These are phyloP conservation scores for Globisporangium paroecandrum DNA, from an alignment of 352 stramenopile genomes.

Conservation along the genomic window DNA sequence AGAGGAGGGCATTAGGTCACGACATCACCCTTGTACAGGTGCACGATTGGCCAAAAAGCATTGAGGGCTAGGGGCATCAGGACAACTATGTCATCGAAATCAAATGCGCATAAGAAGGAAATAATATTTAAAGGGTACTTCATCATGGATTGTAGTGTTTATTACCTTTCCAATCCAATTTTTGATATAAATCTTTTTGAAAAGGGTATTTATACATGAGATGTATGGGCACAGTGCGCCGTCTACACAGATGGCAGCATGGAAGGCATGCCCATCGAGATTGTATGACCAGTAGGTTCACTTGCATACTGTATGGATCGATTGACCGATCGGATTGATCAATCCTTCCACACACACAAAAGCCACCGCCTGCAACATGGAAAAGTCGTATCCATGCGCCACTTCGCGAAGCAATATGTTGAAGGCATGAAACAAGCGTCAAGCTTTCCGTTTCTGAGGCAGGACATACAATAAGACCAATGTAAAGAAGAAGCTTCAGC, in stretches of 20 bases:
- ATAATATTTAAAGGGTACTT: background rate
- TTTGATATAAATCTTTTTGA: background rate
- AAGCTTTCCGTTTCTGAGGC: background rate
- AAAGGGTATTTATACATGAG: background rate
- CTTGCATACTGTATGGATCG: background rate
- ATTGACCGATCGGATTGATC: background rate
- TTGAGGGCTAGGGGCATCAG: background rate
- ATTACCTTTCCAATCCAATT: background rate
- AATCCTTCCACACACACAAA: background rate
- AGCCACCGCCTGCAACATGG: no score
- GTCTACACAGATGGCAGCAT: background rate
- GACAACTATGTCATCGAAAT: background rate
- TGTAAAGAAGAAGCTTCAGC: background rate
- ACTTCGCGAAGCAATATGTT: background rate
- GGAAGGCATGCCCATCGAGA: background rate
- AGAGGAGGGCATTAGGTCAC: background rate
- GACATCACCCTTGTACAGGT: background rate
- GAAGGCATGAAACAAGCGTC: background rate
- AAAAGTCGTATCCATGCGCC: background rate
- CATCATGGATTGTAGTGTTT: background rate
- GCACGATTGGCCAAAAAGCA: conserved; percentile 1
- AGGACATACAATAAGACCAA: background rate
- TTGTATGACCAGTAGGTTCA: background rate
- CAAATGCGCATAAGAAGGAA: background rate
- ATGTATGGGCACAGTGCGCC: background rate